Evolutionary conservation across 345 rosid species (phyloP).

Genomic region (Brassica rapa): DNA sequence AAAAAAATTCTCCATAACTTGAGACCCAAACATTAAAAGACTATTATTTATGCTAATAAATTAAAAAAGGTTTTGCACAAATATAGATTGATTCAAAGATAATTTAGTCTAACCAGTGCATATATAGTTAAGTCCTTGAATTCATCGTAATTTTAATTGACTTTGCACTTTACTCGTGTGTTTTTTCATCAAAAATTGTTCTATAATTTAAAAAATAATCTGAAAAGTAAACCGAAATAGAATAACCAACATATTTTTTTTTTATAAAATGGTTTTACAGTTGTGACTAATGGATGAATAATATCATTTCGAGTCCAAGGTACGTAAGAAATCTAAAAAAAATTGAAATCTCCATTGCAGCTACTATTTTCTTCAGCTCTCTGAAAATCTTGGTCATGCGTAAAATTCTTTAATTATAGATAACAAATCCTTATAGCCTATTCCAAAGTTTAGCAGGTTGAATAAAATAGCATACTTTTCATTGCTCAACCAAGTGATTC

Average conservation of each 20-base stretch:
- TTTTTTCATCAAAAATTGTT: no score
- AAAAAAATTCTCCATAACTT: not conserved
- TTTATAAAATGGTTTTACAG: not conserved
- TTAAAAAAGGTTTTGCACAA: not conserved
- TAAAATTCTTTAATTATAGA: no score
- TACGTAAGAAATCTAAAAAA: no score
- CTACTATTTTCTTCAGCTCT: no score
- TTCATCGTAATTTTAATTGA: not conserved
- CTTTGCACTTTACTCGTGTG: not conserved
- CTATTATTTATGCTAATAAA: not conserved
- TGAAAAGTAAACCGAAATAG: no score
- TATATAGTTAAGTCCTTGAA: not conserved
- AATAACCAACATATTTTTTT: not conserved
- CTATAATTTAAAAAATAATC: no score
- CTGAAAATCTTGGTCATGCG: no score
- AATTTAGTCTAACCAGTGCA: not conserved
- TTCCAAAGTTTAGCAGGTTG: not conserved
- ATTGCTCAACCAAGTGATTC: not conserved
- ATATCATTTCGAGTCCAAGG: not conserved
- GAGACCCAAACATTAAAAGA: not conserved
- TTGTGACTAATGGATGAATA: not conserved
- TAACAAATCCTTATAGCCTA: no score
- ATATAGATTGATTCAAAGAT: not conserved
- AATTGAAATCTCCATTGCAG: no score
- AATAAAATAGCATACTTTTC: no score